Conservation (phyloP, 371 early-diverging fungal genomes). For the Cokeromyces recurvatus region DNA sequence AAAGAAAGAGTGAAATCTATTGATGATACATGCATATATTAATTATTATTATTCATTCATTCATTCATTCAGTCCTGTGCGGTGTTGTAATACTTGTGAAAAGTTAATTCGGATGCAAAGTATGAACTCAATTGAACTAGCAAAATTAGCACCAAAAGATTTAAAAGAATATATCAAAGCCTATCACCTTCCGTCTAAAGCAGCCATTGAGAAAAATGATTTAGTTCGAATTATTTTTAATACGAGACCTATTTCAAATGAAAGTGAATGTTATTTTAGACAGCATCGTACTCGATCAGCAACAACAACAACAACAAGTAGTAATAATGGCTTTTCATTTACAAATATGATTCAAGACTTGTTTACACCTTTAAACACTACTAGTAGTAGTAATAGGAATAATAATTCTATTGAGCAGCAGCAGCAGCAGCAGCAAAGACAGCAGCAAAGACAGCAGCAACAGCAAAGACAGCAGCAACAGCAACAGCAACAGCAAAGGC, state of each 20-base stretch:
- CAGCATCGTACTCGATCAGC: conserved; percentile 1
- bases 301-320: neutral
- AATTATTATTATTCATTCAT: neutral
- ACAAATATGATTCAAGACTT: conserved; percentile 11
- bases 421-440: conserved; percentile 3
- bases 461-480: conserved; percentile 12
- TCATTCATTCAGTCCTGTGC: conserved; percentile 23
- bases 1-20: too few species aligned
- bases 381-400: neutral
- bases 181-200: conserved; percentile 33
- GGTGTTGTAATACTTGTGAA: conserved; percentile 42
- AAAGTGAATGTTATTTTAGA: conserved; percentile 38
- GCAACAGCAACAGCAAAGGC: neutral
- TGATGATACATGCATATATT: neutral
- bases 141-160: conserved; percentile 21
- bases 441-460: conserved; percentile 4
- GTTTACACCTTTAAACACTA: conserved; percentile 3
- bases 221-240: conserved; percentile 40
- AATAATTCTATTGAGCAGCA: neutral
- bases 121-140: conserved; percentile 30
- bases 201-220: conserved; percentile 41
- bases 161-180: conserved; percentile 37
- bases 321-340: conserved; percentile 5
- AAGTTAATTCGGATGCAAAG: conserved; percentile 37
- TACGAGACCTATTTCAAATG: conserved; percentile 42